Conservation (phyloP, 352 stramenopile genomes). For the Phytophthora podocarpi region DNA sequence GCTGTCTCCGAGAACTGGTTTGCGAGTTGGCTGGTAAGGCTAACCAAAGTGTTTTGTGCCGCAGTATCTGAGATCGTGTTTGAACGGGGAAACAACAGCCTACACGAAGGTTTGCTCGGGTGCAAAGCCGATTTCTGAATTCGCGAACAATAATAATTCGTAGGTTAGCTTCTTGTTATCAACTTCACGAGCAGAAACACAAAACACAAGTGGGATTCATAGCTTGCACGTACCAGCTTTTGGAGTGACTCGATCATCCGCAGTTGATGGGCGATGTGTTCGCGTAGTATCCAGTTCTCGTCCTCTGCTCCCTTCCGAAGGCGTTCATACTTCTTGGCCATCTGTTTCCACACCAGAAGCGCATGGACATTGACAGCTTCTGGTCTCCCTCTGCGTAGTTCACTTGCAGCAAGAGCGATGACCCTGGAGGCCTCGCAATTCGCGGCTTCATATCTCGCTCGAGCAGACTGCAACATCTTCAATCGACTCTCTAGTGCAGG, state of each 20-base stretch:
- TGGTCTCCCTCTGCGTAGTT: not conserved
- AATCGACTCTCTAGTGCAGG: not conserved
- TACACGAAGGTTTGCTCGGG: not conserved
- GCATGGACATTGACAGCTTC: not conserved
- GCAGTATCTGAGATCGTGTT: not conserved
- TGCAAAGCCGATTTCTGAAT: not conserved
- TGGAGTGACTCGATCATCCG: slow-evolving; percentile 2
- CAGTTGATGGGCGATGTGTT: not conserved
- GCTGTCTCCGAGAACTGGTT: not conserved
- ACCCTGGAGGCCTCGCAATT: not conserved
- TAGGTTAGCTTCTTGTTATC: not conserved
- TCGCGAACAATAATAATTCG: not conserved
- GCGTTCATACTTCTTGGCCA: not conserved
- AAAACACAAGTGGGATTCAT: too few relatives aligned
- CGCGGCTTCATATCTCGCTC: slow-evolving; percentile 4
- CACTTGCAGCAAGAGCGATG: not conserved
- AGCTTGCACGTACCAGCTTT: not conserved
- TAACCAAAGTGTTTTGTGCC: not conserved
- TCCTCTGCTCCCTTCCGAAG: not conserved
- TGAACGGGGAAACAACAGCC: not conserved
- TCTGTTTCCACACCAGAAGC: slow-evolving; percentile 4
- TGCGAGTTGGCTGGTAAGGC: not conserved
- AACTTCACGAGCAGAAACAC: too few relatives aligned
- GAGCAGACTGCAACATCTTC: not conserved
- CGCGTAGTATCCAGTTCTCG: not conserved